Base-by-base conservation (phyloP, 805 yeast genomes). In the Yamadazyma philogaea region DNA sequence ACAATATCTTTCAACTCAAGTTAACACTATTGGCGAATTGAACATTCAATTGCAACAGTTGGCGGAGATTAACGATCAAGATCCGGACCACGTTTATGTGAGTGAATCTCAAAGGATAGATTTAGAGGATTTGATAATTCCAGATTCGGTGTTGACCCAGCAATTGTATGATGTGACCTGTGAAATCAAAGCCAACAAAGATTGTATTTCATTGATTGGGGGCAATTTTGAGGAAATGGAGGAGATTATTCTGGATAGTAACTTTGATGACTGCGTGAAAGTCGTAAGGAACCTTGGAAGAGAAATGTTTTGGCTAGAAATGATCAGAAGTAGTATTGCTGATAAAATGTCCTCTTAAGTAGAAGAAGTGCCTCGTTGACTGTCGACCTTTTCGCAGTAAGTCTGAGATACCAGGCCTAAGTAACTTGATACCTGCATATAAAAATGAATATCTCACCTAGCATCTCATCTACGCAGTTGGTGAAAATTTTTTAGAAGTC, bases 121-220 rank as follows among this genome's bases (percentile, higher is more conserved):
- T 6, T 48, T 69, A 22, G 72, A 68, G 37, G 67, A 66, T n/a
- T 44, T 70, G 16, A 56, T 67, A 4, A 56, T 64, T 6, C 66
- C 73, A 4, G 75, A 70, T 42, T 68, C 63, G 60, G 60, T 61
- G 5, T 47, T 67, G 28, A 68, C 74, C 42, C 72, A 76, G 43
- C 95, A 87, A 57, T 57, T 84, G 11, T 82, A 84, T 55, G 75
- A 75, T 16, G 64, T 83, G 1, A 77, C 78, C 0, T 75, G 89
- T 15, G 82, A 78, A 30, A 86, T 84, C 40, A 72, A 74, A 46
- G 86, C 95, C 1, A 73, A 82, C n/a, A 75, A 76, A 22, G 96
- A 90, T 55, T 70, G 90, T 0, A 54, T 77, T 10, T 70, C 75
- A 43, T 70, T 79, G 8, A 65, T 89, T 7, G 75, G 78, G 4